Base-by-base conservation (phyloP, 108 stramenopile species). In the Nitzschia inconspicua region DNA sequence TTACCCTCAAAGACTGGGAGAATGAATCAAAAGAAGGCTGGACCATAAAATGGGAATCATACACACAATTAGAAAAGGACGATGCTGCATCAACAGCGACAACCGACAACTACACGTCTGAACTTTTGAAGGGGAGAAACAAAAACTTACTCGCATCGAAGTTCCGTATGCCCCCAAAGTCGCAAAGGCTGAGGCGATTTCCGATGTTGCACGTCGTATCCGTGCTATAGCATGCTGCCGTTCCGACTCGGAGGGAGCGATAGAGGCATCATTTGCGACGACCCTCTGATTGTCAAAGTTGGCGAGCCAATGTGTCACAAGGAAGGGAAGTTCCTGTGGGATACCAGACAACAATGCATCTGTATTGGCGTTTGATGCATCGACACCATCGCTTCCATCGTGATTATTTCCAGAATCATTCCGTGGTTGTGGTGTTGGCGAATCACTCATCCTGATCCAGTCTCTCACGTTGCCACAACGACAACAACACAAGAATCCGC, bases 251-350 rank as follows among this genome's bases (percentile, higher is more conserved):
- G 40, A 31, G 40, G 46, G 3, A n/a, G 3, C 8, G 6, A 16
- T 22, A 3, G 9, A 5, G 41, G 22, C 19, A 22, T 65, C 49
- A 31, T 56, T 48, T 29, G 1, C 51, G 31, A 9, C 18, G 24
- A 39, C 20, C 27, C 23, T 22, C 1, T 19, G 40, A 22, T 24
- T 19, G 50, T 10, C 42, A 60, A 72, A 86, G 42, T 86, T 75
- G 30, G 73, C 68, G 43, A 92, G 50, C 85, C 85, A 92, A 57
- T 85, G 80, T 9, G 87, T 92, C 3, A 92, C 84, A 41, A 92
- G 57, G 60, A 92, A 92, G 13, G 91, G 89, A 18, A 86, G 53
- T 13, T 77, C 89, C 46, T 73, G 63, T 61, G 18, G 29, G 16
- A 48, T 59, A 39, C 36, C 0, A 56, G 22, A 49, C 53, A 32